phyloP scores from a whole-genome alignment of 1,139 yeast species.

The Candida sanyaensis region DNA sequence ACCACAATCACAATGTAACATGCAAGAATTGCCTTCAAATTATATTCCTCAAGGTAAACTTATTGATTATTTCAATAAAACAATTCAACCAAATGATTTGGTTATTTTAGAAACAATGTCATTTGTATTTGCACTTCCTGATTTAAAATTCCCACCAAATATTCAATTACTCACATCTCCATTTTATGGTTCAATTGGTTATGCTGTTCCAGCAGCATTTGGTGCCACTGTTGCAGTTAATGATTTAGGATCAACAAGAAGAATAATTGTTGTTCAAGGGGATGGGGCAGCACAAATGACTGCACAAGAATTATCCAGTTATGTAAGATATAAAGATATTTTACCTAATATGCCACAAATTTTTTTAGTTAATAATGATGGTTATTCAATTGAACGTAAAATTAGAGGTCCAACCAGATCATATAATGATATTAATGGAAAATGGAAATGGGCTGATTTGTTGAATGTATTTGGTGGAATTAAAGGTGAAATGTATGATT shows the following conservation, averaged over 20 bases:
- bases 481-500: slow-evolving; percentile 33
- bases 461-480: slow-evolving; percentile 69
- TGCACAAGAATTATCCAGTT: slow-evolving; percentile 74
- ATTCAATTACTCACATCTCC: slow-evolving; percentile 60
- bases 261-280: slow-evolving; percentile 75
- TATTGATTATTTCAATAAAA: slow-evolving; percentile 31
- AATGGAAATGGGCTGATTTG: slow-evolving; percentile 76
- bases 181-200: slow-evolving; percentile 83
- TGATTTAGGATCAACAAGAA: slow-evolving; percentile 51
- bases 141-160: slow-evolving; percentile 56
- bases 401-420: slow-evolving; percentile 74
- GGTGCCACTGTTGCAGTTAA: slow-evolving; percentile 74
- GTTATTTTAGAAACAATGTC: slow-evolving; percentile 79
- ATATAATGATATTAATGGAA: slow-evolving; percentile 77
- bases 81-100: slow-evolving; percentile 61
- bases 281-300: slow-evolving; percentile 96
- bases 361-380: slow-evolving; percentile 75
- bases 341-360: slow-evolving; percentile 49
- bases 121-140: slow-evolving; percentile 70
- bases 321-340: slow-evolving; percentile 56
- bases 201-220: slow-evolving; percentile 79
- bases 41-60: slow-evolving; percentile 29
- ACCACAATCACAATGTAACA: slow-evolving; percentile 5
- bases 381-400: slow-evolving; percentile 85
- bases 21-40: slow-evolving; percentile 5